Base-by-base conservation (phyloP, 257 asterid genomes). In the Mentha longifolia region DNA sequence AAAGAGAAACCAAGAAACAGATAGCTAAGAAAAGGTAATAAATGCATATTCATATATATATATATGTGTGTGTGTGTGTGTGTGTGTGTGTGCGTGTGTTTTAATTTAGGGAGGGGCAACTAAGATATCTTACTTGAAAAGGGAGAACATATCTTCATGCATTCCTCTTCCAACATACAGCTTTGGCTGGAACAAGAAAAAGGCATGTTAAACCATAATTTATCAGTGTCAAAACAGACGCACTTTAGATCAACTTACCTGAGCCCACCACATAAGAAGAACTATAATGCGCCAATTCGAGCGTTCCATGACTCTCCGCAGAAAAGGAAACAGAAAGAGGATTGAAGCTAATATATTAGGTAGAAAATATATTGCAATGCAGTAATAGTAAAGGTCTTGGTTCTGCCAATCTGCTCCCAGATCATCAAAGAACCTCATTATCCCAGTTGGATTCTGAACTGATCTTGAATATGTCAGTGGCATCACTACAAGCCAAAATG, bases 141-240 rank as follows among this genome's bases (percentile, higher is more conserved):
- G 98, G 77, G 99, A 80, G 66, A 89, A 77, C 85, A 86, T 82
- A 75, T 87, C 99, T 80, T 95, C 99, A 59, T 92, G 99, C 99
- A 95, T 92, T 81, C 99, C 99, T 88, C 99, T 86, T 87, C 98
- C 99, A 81, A 95, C 85, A 74, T 89, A 95, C 67, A 88, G 84
- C 89, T 89, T 92, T 49, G 99, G 99, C 99, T 95, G 91, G 72
- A 81, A 77, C 52, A 50, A 57, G 30, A 43, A 57, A 62, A 17
- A 39, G 73, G 65, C 6, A 67, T 6, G 45, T 79, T 67, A 78
- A 73, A 61, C 54, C 54, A 65, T 74, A 70, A 73, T 66, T 51
- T 54, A 47, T 20, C 66, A 16, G 41, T 57, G n/a, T 70, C 17
- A 47, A 22, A 61, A 61, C 17, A 47, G 39, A 30, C 47, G 71